These are phyloP conservation scores for Cytospora leucostoma DNA, from an alignment of 2,329 filamentous ascomycete genomes.

Conservation along the genomic window DNA sequence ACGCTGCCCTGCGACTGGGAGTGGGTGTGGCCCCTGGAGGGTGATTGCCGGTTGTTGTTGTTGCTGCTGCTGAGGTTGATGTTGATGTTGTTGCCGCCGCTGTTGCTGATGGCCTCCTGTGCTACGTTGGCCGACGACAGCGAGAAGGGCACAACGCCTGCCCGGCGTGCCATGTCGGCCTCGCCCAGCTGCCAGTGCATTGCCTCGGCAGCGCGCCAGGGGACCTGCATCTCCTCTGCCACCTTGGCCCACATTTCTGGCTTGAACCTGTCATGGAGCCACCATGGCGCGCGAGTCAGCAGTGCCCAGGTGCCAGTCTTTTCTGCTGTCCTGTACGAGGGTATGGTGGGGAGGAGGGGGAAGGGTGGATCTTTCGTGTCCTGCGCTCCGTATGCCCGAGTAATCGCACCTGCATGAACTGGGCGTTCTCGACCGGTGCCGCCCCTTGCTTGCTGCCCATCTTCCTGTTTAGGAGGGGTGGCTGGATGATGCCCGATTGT, in stretches of 20 bases:
- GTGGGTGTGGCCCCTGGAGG: conserved; percentile 41
- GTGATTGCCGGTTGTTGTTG: conserved; percentile 27
- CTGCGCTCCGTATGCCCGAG: conserved; percentile 12
- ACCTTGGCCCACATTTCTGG: conserved; percentile 97
- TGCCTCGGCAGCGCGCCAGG: conserved; percentile 92
- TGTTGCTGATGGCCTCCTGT: conserved; percentile 32
- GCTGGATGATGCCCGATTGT: background rate
- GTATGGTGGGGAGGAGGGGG: conserved; percentile 10
- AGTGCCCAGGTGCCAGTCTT: conserved; percentile 15
- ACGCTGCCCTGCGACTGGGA: conserved; percentile 50
- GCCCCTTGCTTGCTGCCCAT: conserved; percentile 7
- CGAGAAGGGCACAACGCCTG: conserved; percentile 84
- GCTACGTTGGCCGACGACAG: conserved; percentile 56
- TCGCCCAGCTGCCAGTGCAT: conserved; percentile 99
- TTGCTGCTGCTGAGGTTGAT: conserved; percentile 37
- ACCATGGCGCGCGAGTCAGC: conserved; percentile 23
- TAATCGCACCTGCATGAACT: conserved; percentile 3
- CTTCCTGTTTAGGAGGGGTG: conserved; percentile 1
- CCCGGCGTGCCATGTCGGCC: conserved; percentile 88
- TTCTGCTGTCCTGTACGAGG: conserved; percentile 6
- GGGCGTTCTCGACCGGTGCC: conserved; percentile 11
- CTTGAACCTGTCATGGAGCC: conserved; percentile 70
- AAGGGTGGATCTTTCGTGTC: conserved; percentile 20
- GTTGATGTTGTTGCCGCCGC: conserved; percentile 36
- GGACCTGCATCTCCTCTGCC: conserved; percentile 90